These are phyloP conservation scores for Kalanchoe fedtschenkoi DNA, from an alignment of 164 flowering plant species.

Conservation along the genomic window DNA sequence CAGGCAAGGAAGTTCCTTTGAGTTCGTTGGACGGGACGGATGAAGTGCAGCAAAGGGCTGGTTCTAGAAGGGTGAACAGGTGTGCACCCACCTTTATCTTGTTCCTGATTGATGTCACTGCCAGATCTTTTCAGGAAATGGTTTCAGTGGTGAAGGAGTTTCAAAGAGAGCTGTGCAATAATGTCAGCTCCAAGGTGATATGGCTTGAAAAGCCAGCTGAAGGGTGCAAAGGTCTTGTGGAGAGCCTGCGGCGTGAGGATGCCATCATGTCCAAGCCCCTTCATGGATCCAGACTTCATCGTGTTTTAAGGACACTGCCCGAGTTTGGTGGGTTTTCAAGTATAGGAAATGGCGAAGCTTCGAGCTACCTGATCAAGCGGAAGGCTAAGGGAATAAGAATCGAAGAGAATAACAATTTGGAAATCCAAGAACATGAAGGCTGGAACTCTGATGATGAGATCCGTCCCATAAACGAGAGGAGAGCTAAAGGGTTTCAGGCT, in stretches of 20 bases:
- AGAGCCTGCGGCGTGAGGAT: slow-evolving; percentile 13
- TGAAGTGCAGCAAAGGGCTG: not conserved
- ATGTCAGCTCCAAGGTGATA: slow-evolving; percentile 20
- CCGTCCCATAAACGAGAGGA: not conserved
- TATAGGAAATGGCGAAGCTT: not conserved
- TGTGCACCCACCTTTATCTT: slow-evolving; percentile 15
- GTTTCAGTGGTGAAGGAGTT: slow-evolving; percentile 22
- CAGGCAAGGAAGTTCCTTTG: slow-evolving; percentile 14
- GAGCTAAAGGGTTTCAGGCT: not conserved
- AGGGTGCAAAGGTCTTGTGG: not conserved
- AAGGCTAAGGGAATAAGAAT: not conserved
- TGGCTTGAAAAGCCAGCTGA: slow-evolving; percentile 30
- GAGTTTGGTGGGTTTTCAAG: slow-evolving; percentile 27
- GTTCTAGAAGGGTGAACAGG: slow-evolving; percentile 3
- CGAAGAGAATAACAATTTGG: not conserved
- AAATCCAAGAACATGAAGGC: not conserved
- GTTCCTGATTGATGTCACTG: slow-evolving; percentile 30
- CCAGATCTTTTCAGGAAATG: slow-evolving; percentile 24
- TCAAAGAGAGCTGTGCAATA: slow-evolving; percentile 12
- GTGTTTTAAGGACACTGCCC: slow-evolving; percentile 25
- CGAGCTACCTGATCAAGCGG: not conserved
- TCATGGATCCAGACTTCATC: slow-evolving; percentile 34
- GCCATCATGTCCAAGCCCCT: slow-evolving; percentile 26
- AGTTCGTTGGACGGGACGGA: slow-evolving; percentile 23
- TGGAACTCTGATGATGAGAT: not conserved